Evolutionary conservation across 208 protist genomes (phyloP), one percentile per base, ranked within the genome.

Genomic region (Trypanosoma platydactyli): DNA sequence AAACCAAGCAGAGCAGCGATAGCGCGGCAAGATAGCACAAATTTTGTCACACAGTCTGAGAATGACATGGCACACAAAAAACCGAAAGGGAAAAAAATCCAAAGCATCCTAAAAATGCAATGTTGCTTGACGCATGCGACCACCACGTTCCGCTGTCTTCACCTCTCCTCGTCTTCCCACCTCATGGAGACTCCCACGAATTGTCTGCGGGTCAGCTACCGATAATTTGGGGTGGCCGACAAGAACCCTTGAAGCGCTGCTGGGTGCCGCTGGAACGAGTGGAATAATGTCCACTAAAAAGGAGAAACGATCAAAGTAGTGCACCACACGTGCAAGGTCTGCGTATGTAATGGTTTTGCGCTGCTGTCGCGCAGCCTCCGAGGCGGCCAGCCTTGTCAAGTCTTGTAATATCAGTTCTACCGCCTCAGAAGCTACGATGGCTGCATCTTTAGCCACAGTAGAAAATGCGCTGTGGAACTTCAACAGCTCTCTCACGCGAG

Each of bases 261-360:
- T 50, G n/a, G 51, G 9, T 5, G 64, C 15, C 48, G 41, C 42
- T 25, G 57, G 56, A 1, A 52, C 44, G 0, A 76, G 72, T 22
- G 88, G 88, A 54, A 92, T 59, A 12, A 91, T 65, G 6, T 86
- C 82, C 0, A 74, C 22, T 7, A 92, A 44, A 52, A 79, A 94
- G 0, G 85, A 76, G 51, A 86, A 94, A 16, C 86, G 83, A 50
- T 94, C 89, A 60, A 80, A 77, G 58, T 89, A 52, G 45, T 81
- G 77, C 30, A 77, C 81, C 30, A 82, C 76, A 35, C 73, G 74
- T 0, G 83, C 77, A 0, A 94, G 45, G 60, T 94, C 89, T 33
- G 84, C 83, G 71, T 89, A 91, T 13, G 64, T 83, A 1, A 94
- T 51, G 12, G 81, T 90, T 57, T 78, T 83, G 54, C 84, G 83